These are phyloP conservation scores for Aeminium ludgeri DNA, from an alignment of 495 filamentous ascomycete species.

Conservation along the genomic window DNA sequence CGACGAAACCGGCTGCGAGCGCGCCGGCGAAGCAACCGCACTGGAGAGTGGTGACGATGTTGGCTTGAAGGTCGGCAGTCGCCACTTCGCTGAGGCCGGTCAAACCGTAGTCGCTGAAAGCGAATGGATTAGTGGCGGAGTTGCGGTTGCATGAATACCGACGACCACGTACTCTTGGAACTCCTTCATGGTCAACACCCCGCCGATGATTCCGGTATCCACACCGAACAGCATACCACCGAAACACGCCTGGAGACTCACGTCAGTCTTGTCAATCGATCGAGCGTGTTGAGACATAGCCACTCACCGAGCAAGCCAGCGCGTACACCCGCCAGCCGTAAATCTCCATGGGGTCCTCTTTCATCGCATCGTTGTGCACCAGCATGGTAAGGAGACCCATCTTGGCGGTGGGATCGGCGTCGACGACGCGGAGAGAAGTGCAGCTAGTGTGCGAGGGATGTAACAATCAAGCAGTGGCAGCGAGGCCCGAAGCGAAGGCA, in stretches of 20 bases:
- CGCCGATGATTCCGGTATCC: constrained; percentile 48
- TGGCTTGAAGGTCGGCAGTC: constrained; percentile 30
- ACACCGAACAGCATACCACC: constrained; percentile 36
- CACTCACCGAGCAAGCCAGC: constrained; percentile 38
- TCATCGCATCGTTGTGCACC: constrained; percentile 68
- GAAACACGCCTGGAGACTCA: constrained; percentile 22
- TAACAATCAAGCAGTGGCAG: no score
- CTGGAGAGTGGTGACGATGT: constrained; percentile 45
- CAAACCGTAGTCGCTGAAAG: constrained; percentile 36
- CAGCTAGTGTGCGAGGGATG: no score
- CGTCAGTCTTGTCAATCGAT: neutral
- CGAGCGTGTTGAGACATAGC: no score
- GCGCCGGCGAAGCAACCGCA: constrained; percentile 50
- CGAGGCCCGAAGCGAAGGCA: no score
- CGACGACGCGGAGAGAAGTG: no score
- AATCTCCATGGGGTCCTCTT: constrained; percentile 53
- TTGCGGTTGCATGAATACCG: no score
- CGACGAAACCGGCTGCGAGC: constrained; percentile 24
- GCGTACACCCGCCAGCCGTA: constrained; percentile 63
- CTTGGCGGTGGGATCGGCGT: no score
- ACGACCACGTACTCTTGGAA: constrained; percentile 34
- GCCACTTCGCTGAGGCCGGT: constrained; percentile 11
- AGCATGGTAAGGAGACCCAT: constrained; percentile 39
- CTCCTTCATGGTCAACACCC: constrained; percentile 36
- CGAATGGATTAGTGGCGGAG: no score